Evolutionary conservation across 305 asterid genomes (phyloP).

Genomic region (Fraxinus ornus): DNA sequence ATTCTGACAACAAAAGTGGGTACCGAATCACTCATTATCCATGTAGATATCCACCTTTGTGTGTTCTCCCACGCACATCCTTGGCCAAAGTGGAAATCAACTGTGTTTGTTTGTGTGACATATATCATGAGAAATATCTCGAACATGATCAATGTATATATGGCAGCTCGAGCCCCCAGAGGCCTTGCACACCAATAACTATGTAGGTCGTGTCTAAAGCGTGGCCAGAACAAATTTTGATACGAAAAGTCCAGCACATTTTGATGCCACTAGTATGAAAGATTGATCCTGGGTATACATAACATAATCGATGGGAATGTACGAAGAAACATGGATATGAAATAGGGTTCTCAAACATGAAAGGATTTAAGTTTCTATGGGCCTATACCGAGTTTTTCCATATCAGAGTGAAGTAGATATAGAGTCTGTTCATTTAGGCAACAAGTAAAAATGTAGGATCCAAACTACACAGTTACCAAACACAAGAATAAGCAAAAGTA

Average conservation of each 20-base stretch:
- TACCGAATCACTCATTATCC: slow-evolving; percentile 24
- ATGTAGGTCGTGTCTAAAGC: background rate
- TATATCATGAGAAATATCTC: background rate
- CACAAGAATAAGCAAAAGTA: background rate
- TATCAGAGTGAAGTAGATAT: slow-evolving; percentile 54
- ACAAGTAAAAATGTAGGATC: background rate
- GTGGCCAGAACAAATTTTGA: background rate
- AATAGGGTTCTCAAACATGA: background rate
- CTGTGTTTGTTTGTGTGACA: background rate
- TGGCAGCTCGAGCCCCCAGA: background rate
- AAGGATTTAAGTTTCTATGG: background rate
- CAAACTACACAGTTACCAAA: background rate
- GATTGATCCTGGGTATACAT: background rate
- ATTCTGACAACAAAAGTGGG: background rate
- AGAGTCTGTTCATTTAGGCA: slow-evolving; percentile 4
- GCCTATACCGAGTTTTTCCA: background rate
- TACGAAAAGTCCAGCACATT: background rate
- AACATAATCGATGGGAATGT: background rate
- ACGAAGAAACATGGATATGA: background rate
- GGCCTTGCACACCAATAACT: background rate
- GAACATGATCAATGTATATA: background rate
- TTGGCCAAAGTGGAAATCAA: background rate
- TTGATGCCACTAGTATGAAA: background rate
- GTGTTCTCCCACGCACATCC: background rate
- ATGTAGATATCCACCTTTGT: slow-evolving; percentile 25